Evolutionary conservation across 371 early-diverging fungal species (phyloP), one percentile per base, ranked within the genome.

Genomic region (Lichtheimia hyalospora): DNA sequence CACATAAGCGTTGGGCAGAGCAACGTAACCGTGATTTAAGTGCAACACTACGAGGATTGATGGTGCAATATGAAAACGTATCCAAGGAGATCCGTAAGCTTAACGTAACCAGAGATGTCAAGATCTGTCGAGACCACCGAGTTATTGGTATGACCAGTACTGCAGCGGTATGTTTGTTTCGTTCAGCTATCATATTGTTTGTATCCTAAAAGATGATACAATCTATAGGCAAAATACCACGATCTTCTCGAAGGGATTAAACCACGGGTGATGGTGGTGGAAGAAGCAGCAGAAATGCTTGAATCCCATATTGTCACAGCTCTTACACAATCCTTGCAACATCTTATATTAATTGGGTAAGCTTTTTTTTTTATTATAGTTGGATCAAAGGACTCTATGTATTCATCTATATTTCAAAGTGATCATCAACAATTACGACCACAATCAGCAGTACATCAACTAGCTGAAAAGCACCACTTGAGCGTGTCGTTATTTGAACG

Each of bases 211-310:
- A 27, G 14, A 5, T 0, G 20, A 16, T 1, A 3, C n/a, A n/a
- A n/a, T n/a, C n/a, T n/a, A 16, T 62, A 85, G 85, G 82, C 87
- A 3, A 86, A 86, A 65, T 84, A 84, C 48, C 87, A 86, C 40
- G 81, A 81, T 61, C 61, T 85, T 12, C 60, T 87, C 4, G 74
- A 75, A 41, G 64, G 68, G 40, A 67, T 86, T 28, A 63, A 61
- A 23, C 84, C 87, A 12, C 73, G 71, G 46, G 62, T 87, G n/a
- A 75, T 87, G 70, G 74, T 87, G 3, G 78, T 84, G 15, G 91
- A 91, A 70, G 91, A 91, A 73, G 90, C 90, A 0, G 89, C 87
- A 0, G 91, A 91, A 64, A 85, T 88, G 57, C 52, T 91, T 58
- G 91, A 91, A 61, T 76, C 89, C 0, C 90, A 91, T 64, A 77